Conservation (phyloP, 1,139 yeast species). For the Sugiyamaella neomexicana region DNA sequence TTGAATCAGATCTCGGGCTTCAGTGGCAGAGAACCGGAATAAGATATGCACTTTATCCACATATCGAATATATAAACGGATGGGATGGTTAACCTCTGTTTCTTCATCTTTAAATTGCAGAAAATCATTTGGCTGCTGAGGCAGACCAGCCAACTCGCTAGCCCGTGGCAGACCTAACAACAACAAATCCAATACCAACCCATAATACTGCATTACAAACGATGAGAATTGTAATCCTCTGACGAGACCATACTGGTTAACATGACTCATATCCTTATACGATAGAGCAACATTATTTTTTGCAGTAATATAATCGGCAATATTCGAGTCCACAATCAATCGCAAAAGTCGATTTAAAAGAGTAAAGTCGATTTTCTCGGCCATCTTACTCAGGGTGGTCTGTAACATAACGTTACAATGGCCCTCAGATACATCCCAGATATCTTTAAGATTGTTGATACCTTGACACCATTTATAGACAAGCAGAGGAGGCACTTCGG, state of each 20-base stretch:
- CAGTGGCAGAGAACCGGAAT: slow-evolving; percentile 71
- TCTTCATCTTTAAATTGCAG: slow-evolving; percentile 63
- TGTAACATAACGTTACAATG: slow-evolving; percentile 84
- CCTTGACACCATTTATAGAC: slow-evolving; percentile 97
- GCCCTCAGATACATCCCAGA: slow-evolving; percentile 78
- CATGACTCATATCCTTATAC: slow-evolving; percentile 93
- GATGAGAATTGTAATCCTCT: slow-evolving; percentile 90
- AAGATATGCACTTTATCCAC: slow-evolving; percentile 78
- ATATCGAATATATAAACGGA: slow-evolving; percentile 78
- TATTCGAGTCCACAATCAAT: slow-evolving; percentile 80
- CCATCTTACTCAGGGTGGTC: slow-evolving; percentile 63
- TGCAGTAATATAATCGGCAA: slow-evolving; percentile 94
- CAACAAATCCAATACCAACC: slow-evolving; percentile 77
- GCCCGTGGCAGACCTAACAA: slow-evolving; percentile 88
- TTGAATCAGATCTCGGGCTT: slow-evolving; percentile 71
- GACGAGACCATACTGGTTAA: slow-evolving; percentile 82
- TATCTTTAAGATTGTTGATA: slow-evolving; percentile 71
- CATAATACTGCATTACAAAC: slow-evolving; percentile 87
- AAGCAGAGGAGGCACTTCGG: slow-evolving; percentile 87
- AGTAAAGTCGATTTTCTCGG: slow-evolving; percentile 88
- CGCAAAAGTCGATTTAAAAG: slow-evolving; percentile 77
- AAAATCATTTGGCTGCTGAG: slow-evolving; percentile 67
- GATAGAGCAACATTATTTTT: slow-evolving; percentile 80
- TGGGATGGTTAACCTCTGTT: slow-evolving; percentile 67
- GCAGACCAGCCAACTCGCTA: slow-evolving; percentile 78